phyloP scores from a whole-genome alignment of 257 asterid genomes.

The Salvia splendens region DNA sequence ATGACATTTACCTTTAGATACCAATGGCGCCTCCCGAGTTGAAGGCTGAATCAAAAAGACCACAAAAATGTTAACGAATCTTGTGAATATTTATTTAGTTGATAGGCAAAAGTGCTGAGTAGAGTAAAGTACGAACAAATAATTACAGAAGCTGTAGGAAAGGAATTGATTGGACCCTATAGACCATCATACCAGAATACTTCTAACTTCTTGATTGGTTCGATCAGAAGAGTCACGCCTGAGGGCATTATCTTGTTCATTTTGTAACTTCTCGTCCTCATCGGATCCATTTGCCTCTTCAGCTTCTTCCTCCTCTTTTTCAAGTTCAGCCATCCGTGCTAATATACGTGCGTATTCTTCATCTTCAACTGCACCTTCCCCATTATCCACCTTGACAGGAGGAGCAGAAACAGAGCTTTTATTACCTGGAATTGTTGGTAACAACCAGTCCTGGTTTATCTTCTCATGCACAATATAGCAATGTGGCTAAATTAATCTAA shows the following conservation, averaged over 20 bases:
- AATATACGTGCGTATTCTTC: conserved; percentile 62
- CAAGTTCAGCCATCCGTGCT: conserved; percentile 66
- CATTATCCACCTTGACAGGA: conserved; percentile 36
- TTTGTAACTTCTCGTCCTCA: conserved; percentile 41
- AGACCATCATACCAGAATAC: conserved; percentile 44
- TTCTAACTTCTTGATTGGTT: conserved; percentile 39
- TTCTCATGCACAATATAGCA: conserved; percentile 23
- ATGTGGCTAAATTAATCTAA: conserved; percentile 13
- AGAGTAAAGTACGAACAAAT: neutral
- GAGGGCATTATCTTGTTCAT: conserved; percentile 32
- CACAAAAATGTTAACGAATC: conserved; percentile 29
- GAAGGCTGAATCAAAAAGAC: conserved; percentile 56
- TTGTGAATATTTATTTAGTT: neutral
- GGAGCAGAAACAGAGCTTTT: conserved; percentile 32
- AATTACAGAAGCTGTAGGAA: conserved; percentile 8
- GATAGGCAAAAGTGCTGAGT: neutral
- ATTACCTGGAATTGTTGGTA: conserved; percentile 35
- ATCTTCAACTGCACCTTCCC: conserved; percentile 48
- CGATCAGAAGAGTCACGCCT: conserved; percentile 30
- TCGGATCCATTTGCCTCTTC: conserved; percentile 53
- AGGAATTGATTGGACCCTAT: conserved; percentile 3
- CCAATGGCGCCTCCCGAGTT: conserved; percentile 40
- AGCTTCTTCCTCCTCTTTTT: conserved; percentile 82
- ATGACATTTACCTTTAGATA: conserved; percentile 50
- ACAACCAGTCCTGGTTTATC: conserved; percentile 2